Evolutionary conservation across 805 yeast genomes (phyloP), one percentile per base, ranked within the genome.

Genomic region (Clavispora carvajalis): DNA sequence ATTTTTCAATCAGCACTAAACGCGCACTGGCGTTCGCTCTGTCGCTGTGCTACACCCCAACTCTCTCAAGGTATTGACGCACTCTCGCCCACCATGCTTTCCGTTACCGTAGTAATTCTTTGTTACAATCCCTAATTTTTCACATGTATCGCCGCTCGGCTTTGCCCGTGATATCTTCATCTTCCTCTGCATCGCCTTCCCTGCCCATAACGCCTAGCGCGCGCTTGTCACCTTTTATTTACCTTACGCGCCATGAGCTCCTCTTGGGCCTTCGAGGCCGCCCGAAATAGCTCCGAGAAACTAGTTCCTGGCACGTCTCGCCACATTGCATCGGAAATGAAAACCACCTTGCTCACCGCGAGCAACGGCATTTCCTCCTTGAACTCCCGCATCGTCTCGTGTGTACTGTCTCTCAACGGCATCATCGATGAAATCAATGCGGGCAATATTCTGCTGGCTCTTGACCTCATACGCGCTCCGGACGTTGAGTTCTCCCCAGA

Each of bases 231-330:
- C 17, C 36, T 15, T n/a, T n/a, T n/a, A n/a, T n/a, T n/a, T n/a
- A n/a, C n/a, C n/a, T n/a, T 28, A 28, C 48, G 36, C 26, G 13
- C 22, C 38, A 43, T 45, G 50, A 45, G 52, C 44, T 44, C 51
- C 12, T 44, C 48, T 39, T 65, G 70, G 70, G 69, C 65, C 26
- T 48, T 59, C 36, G 55, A 52, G 33, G 68, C 68, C 15, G 60
- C 64, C 39, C 54, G 53, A 40, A 55, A 54, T 22, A 47, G 48
- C 41, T 44, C 46, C 18, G 44, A 50, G 28, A 59, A 55, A 23
- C 46, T 57, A n/a, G 62, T 71, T 5, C 79, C 79, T 1, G 83
- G 81, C 6, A 60, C 80, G 2, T 71, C 77, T 10, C 70, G 62
- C 45, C 77, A 79, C 78, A 62, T 75, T 36, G 62, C 73, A 24